Evolutionary conservation across 2,329 filamentous ascomycete genomes (phyloP).

Genomic region (Epicoccum sorghinum): DNA sequence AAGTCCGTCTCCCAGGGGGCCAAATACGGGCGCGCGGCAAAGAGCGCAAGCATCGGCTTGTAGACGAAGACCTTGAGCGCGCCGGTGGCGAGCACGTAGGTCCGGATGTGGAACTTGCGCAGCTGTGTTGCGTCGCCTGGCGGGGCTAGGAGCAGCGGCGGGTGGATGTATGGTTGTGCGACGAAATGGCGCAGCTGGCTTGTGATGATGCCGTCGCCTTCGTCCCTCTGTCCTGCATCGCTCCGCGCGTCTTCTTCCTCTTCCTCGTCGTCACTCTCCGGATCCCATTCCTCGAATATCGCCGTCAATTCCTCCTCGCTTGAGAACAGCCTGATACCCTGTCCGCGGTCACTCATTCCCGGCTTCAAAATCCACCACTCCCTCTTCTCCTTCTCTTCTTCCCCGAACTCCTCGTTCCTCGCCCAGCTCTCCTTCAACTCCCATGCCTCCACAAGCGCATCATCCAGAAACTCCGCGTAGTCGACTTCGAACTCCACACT

Average conservation of each 20-base stretch:
- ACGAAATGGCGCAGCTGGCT: slow-evolving; percentile 96
- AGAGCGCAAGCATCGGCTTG: slow-evolving; percentile 88
- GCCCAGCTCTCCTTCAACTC: slow-evolving; percentile 81
- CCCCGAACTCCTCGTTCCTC: slow-evolving; percentile 61
- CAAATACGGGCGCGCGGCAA: slow-evolving; percentile 76
- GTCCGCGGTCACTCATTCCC: slow-evolving; percentile 94
- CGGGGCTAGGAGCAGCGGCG: slow-evolving; percentile 73
- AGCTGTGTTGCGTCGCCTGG: slow-evolving; percentile 34
- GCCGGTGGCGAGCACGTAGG: slow-evolving; percentile 84
- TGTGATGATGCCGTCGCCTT: slow-evolving; percentile 69
- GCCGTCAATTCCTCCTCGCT: slow-evolving; percentile 80
- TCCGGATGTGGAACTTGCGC: slow-evolving; percentile 93
- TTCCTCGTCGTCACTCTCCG: slow-evolving; percentile 68
- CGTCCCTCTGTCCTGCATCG: slow-evolving; percentile 43
- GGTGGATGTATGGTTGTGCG: slow-evolving; percentile 92
- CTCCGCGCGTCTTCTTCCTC: slow-evolving; percentile 43
- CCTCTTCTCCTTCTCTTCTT: slow-evolving; percentile 51
- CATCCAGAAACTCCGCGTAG: slow-evolving; percentile 95
- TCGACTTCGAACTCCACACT: slow-evolving; percentile 91
- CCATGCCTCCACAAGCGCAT: slow-evolving; percentile 87
- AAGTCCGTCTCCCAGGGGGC: slow-evolving; percentile 60
- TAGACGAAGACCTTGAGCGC: slow-evolving; percentile 85
- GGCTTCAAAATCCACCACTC: slow-evolving; percentile 99
- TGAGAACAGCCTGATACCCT: slow-evolving; percentile 89
- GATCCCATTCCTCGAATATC: slow-evolving; percentile 94